phyloP scores from a whole-genome alignment of 305 asterid genomes.

The Fraxinus sp. region DNA sequence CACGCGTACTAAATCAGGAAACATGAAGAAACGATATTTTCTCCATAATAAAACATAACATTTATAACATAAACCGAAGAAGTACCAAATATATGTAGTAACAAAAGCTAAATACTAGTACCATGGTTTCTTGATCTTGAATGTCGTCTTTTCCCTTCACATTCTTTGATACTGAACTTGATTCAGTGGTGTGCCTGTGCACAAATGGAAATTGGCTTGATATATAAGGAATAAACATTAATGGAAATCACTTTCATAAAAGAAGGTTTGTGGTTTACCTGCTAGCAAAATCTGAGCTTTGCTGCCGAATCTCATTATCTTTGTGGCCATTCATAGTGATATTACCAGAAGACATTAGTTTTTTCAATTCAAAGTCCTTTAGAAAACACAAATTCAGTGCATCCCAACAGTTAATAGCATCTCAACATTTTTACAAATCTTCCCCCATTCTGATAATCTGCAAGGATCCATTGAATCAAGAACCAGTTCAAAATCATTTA shows the following conservation, averaged over 20 bases:
- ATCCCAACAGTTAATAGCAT: constrained; percentile 24
- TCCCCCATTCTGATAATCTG: constrained; percentile 10
- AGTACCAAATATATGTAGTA: constrained; percentile 22
- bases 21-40: constrained; percentile 4
- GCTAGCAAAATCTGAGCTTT: constrained; percentile 43
- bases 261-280: constrained; percentile 42
- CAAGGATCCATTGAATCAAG: constrained; percentile 16
- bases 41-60: constrained; percentile 27
- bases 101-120: constrained; percentile 30
- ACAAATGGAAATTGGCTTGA: constrained; percentile 23
- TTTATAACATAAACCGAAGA: constrained; percentile 27
- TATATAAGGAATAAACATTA: constrained; percentile 16
- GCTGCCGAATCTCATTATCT: constrained; percentile 35
- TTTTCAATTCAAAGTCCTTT: constrained; percentile 23
- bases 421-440: constrained; percentile 4
- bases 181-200: constrained; percentile 54
- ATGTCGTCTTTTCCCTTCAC: constrained; percentile 56
- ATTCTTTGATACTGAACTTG: constrained; percentile 45
- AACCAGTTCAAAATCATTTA: background rate
- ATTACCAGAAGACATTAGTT: constrained; percentile 46
- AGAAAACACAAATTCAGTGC: constrained; percentile 22
- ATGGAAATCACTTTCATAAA: constrained; percentile 15
- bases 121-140: constrained; percentile 75
- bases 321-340: constrained; percentile 50
- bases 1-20: constrained; percentile 17